These are phyloP conservation scores for Russula compacta DNA, from an alignment of 768 basidiomycete species.

Conservation along the genomic window DNA sequence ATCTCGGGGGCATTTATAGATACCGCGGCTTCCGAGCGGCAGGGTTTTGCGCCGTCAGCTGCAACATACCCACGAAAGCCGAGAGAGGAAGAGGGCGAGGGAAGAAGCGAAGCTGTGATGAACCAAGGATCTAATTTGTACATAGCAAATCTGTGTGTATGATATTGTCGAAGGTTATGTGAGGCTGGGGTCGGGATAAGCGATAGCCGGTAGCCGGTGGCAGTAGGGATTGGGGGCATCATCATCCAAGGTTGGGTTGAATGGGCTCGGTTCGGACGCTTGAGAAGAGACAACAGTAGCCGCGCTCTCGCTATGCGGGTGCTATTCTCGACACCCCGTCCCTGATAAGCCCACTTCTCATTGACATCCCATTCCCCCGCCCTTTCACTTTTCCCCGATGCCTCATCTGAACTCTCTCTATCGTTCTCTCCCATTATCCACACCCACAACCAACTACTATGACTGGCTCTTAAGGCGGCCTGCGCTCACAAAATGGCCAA, in stretches of 20 bases:
- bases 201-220: not conserved
- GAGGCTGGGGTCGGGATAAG: not conserved
- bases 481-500: conserved; percentile 24
- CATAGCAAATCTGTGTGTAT: not conserved
- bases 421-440: not conserved
- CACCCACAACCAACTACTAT: conserved; percentile 13
- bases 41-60: conserved; percentile 57
- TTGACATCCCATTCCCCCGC: not conserved
- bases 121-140: too few relatives aligned
- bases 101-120: not conserved
- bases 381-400: not conserved
- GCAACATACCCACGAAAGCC: conserved; percentile 32
- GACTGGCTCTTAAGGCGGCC: conserved; percentile 7
- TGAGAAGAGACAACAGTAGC: not conserved
- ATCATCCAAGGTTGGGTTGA: not conserved
- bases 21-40: conserved; percentile 66
- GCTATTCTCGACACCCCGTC: not conserved
- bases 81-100: not conserved
- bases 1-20: conserved; percentile 28
- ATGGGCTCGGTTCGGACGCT: too few relatives aligned
- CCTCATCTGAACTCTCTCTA: not conserved
- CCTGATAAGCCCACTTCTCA: not conserved
- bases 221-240: too few relatives aligned
- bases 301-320: not conserved
- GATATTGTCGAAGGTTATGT: too few relatives aligned